These are phyloP conservation scores for Saturnispora ahearnii DNA, from an alignment of 805 yeast species.

Conservation along the genomic window DNA sequence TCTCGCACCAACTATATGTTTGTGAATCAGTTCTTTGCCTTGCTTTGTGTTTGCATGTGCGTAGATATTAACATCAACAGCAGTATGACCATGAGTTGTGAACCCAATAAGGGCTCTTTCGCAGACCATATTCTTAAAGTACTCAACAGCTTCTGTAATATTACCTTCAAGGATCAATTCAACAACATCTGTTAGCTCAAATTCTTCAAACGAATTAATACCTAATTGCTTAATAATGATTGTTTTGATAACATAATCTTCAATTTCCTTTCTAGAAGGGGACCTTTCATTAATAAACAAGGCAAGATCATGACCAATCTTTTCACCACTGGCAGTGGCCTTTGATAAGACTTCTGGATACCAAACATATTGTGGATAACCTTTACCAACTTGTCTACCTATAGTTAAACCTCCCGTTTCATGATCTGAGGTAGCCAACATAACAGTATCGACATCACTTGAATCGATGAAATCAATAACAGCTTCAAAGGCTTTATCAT, in stretches of 20 bases:
- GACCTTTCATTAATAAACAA: conserved; percentile 8
- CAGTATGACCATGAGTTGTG: conserved; percentile 95
- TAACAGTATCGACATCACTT: conserved; percentile 65
- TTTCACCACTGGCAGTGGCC: conserved; percentile 72
- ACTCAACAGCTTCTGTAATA: conserved; percentile 24
- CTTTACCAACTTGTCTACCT: conserved; percentile 61
- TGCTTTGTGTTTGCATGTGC: conserved; percentile 56
- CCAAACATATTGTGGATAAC: conserved; percentile 85
- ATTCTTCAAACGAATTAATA: conserved; percentile 42
- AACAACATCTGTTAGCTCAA: conserved; percentile 43
- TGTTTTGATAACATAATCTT: conserved; percentile 40
- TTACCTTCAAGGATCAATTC: conserved; percentile 26
- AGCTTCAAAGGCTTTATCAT: conserved; percentile 70
- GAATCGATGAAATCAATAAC: conserved; percentile 62
- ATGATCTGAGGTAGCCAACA: conserved; percentile 84
- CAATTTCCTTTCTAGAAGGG: conserved; percentile 19
- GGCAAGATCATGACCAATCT: conserved; percentile 27
- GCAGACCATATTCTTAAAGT: conserved; percentile 63
- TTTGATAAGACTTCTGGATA: conserved; percentile 65
- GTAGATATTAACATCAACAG: conserved; percentile 90
- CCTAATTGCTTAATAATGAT: conserved; percentile 62
- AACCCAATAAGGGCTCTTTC: conserved; percentile 87
- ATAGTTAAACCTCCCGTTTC: conserved; percentile 94
- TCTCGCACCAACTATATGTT: conserved; percentile 62
- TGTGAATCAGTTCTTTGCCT: conserved; percentile 32